Evolutionary conservation across 164 flowering plant species (phyloP).

Genomic region (Dillenia suffruticosa): DNA sequence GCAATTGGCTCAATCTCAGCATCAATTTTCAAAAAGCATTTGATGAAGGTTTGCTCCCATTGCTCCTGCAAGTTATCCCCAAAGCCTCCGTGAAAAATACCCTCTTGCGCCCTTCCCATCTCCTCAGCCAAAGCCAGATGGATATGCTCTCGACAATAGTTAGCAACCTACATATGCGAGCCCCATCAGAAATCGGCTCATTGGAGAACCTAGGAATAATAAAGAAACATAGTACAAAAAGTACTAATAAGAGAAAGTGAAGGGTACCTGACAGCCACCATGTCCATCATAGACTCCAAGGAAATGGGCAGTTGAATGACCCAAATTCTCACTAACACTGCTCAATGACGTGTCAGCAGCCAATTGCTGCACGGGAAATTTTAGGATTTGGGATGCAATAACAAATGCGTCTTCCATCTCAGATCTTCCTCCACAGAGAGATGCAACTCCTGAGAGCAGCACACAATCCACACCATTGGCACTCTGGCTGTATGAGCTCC

Average conservation of each 20-base stretch:
- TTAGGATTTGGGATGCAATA: conserved; percentile 23
- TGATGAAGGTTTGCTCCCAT: conserved; percentile 56
- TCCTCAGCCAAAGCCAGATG: conserved; percentile 72
- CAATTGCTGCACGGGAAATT: conserved; percentile 26
- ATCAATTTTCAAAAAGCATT: conserved; percentile 62
- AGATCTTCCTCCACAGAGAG: conserved; percentile 36
- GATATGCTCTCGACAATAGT: conserved; percentile 64
- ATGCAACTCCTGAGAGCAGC: conserved; percentile 42
- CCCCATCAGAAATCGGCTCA: neutral
- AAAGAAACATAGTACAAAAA: neutral
- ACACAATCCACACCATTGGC: conserved; percentile 11
- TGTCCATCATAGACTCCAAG: conserved; percentile 62
- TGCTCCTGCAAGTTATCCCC: conserved; percentile 26
- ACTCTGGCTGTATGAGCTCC: conserved; percentile 8
- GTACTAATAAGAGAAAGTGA: neutral
- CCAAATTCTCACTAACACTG: conserved; percentile 6
- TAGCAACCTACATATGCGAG: conserved; percentile 53
- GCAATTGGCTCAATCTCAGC: conserved; percentile 51
- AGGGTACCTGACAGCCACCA: conserved; percentile 62
- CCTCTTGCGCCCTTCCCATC: conserved; percentile 28
- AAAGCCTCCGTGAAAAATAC: conserved; percentile 13
- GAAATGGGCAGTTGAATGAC: conserved; percentile 24
- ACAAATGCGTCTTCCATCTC: conserved; percentile 56
- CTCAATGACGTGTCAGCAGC: conserved; percentile 4
- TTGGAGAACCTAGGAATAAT: too few relatives aligned